phyloP scores from a whole-genome alignment of 2,329 filamentous ascomycete species.

The Aspergillus thermomutatus region DNA sequence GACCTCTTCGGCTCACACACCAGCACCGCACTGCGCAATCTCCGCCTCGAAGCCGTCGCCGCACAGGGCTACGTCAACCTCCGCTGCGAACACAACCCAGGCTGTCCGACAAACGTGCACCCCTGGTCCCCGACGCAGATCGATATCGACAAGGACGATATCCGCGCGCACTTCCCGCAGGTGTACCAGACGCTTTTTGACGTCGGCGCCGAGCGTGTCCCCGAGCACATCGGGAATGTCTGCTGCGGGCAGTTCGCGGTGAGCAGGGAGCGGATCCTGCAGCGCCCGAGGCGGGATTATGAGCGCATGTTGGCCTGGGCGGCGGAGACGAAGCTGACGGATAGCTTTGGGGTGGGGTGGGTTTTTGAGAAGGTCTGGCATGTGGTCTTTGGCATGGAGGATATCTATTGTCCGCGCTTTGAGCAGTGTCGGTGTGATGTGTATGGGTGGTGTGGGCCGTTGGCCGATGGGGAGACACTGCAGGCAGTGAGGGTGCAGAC shows the following conservation, averaged over 20 bases:
- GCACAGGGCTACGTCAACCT: conserved; percentile 40
- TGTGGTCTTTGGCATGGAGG: conserved; percentile 29
- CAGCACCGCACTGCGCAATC: conserved; percentile 23
- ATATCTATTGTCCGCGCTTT: conserved; percentile 20
- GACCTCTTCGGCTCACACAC: conserved; percentile 42
- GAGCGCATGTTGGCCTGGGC: conserved; percentile 32
- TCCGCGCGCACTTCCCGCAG: conserved; percentile 25
- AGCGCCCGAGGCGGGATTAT: conserved; percentile 28
- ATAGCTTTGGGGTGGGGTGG: conserved; percentile 29
- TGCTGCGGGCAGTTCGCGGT: conserved; percentile 38
- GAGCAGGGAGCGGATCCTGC: conserved; percentile 26
- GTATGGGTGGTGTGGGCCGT: conserved; percentile 26
- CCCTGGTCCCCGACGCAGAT: conserved; percentile 21
- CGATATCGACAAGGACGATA: conserved; percentile 22
- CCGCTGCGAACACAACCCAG: conserved; percentile 34
- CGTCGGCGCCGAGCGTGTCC: conserved; percentile 20
- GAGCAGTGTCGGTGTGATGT: conserved; percentile 30
- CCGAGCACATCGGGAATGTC: conserved; percentile 26
- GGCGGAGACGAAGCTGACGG: conserved; percentile 25
- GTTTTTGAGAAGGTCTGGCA: conserved; percentile 34
- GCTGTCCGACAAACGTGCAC: conserved; percentile 39
- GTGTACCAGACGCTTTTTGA: conserved; percentile 25
- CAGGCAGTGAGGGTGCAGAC: neutral
- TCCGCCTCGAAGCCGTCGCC: conserved; percentile 37
- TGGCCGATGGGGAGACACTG: neutral